phyloP scores from a whole-genome alignment of 768 basidiomycete genomes.

The Suillus subalutaceus region DNA sequence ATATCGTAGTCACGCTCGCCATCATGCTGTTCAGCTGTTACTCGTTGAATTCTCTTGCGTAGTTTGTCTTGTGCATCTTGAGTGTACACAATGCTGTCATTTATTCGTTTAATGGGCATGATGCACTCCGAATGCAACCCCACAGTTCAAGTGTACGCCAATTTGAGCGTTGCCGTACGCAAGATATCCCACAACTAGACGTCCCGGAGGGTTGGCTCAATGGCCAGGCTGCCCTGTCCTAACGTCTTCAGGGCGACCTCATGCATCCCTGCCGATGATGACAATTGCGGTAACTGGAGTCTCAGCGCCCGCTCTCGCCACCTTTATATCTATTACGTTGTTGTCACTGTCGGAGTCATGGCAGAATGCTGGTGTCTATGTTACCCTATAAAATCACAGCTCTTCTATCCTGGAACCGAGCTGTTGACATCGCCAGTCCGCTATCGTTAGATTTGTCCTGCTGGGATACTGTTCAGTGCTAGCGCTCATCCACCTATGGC shows the following conservation, averaged over 20 bases:
- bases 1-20: constrained; percentile 35
- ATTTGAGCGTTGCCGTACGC: not conserved
- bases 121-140: not conserved
- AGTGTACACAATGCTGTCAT: not conserved
- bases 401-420: not conserved
- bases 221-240: no score
- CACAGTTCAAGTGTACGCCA: not conserved
- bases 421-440: not conserved
- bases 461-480: not conserved
- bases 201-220: no score
- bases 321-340: not conserved
- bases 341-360: not conserved
- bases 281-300: not conserved
- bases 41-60: constrained; percentile 38
- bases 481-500: constrained; percentile 7
- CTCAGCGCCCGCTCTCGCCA: not conserved
- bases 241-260: not conserved
- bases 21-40: constrained; percentile 12
- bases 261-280: not conserved
- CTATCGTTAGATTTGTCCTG: not conserved
- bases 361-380: not conserved
- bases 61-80: constrained; percentile 41
- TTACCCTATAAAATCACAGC: not conserved
- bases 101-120: not conserved
- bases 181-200: not conserved